Evolutionary conservation across 495 filamentous ascomycete species (phyloP).

Genomic region (Podospora anserina): DNA sequence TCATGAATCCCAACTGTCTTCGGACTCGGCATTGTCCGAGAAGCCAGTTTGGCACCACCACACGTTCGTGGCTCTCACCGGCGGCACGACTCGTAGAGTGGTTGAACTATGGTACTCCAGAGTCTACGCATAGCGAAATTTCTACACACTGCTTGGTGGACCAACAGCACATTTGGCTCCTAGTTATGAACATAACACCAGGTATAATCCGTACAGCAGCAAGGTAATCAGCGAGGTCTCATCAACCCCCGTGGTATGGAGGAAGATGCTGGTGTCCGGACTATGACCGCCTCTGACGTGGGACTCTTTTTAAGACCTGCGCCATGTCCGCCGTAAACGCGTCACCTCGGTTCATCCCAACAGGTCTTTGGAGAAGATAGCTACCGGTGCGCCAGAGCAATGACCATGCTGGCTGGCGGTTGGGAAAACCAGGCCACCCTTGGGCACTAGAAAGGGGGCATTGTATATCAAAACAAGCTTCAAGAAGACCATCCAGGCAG

Average conservation of each 20-base stretch:
- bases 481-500: background rate
- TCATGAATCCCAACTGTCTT: background rate
- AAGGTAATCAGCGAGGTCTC: background rate
- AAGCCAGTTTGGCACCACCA: background rate
- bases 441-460: background rate
- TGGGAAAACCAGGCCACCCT: too few relatives aligned
- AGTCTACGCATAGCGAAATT: background rate
- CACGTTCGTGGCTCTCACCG: background rate
- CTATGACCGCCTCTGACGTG: background rate
- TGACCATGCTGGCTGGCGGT: too few relatives aligned
- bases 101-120: background rate
- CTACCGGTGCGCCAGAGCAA: background rate
- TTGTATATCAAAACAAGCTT: background rate
- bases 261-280: background rate
- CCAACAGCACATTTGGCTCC: background rate
- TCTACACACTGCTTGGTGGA: background rate
- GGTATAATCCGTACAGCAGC: too few relatives aligned
- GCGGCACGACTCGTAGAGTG: background rate
- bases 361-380: background rate
- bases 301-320: background rate
- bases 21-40: constrained; percentile 12
- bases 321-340: constrained; percentile 2
- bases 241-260: background rate
- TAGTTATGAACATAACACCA: background rate
- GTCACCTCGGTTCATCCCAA: constrained; percentile 2